phyloP scores from a whole-genome alignment of 257 asterid species.

The Solanum dulcamara region DNA sequence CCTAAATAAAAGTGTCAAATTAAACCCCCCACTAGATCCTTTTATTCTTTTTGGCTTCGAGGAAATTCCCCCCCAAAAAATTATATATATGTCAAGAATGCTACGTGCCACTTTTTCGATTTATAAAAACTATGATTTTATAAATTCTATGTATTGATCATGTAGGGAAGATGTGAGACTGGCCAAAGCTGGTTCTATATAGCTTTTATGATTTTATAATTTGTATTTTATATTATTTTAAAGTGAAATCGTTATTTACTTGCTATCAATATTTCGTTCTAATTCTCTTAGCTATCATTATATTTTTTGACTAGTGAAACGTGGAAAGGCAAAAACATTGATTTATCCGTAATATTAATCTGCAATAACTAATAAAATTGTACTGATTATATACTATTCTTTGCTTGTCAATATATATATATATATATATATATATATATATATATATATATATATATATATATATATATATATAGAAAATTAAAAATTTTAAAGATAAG shows the following conservation, averaged over 20 bases:
- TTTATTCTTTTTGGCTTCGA: neutral
- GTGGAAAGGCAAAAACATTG: no score
- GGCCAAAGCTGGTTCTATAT: neutral
- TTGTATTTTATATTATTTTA: neutral
- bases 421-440: neutral
- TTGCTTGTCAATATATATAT: neutral
- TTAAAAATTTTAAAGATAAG: neutral
- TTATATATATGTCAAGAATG: neutral
- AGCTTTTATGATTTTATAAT: neutral
- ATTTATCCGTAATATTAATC: neutral
- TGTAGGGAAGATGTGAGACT: neutral
- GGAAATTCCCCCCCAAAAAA: neutral
- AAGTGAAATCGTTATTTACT: neutral
- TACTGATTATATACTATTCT: neutral
- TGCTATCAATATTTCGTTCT: neutral
- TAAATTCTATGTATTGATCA: neutral
- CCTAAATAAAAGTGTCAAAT: neutral
- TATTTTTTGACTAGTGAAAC: neutral
- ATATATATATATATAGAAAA: neutral
- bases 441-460: neutral
- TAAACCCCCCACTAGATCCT: neutral
- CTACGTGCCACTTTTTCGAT: neutral
- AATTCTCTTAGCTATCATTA: neutral
- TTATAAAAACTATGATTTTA: neutral
- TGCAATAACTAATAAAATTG: neutral